These are phyloP conservation scores for Neurospora sp. DNA, from an alignment of 495 filamentous ascomycete species.

Conservation along the genomic window DNA sequence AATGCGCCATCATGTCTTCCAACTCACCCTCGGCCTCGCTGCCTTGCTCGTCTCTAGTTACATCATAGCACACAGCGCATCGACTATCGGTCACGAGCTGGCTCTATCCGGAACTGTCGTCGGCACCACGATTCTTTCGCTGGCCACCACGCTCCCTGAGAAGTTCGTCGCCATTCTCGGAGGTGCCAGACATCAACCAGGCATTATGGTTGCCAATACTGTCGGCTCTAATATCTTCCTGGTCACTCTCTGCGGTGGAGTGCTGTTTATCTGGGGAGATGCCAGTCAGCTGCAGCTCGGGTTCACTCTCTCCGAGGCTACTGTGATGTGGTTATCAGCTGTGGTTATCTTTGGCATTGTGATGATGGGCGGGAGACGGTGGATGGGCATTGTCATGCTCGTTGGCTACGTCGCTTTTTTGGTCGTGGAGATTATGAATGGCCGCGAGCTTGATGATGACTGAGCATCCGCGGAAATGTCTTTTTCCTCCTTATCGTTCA, in stretches of 20 bases:
- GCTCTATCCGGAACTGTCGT: constrained; percentile 37
- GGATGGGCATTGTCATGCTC: constrained; percentile 29
- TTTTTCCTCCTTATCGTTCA: neutral
- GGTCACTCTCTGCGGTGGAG: constrained; percentile 40
- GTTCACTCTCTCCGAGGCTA: constrained; percentile 26
- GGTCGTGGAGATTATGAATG: constrained; percentile 27
- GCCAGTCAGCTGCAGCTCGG: constrained; percentile 9
- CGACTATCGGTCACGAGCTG: constrained; percentile 27
- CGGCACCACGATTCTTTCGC: constrained; percentile 43
- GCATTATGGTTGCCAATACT: constrained; percentile 44
- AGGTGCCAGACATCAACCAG: constrained; percentile 33
- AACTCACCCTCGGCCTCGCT: constrained; percentile 39
- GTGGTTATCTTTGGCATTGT: constrained; percentile 21
- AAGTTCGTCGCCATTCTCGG: constrained; percentile 43
- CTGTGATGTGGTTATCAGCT: constrained; percentile 26
- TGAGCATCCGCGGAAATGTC: neutral
- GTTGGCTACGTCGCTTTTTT: constrained; percentile 31
- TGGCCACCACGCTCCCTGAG: constrained; percentile 49
- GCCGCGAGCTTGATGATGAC: constrained; percentile 11
- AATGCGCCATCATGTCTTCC: constrained; percentile 29
- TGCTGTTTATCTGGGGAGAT: constrained; percentile 26
- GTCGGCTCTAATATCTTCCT: constrained; percentile 49
- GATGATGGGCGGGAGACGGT: constrained; percentile 21
- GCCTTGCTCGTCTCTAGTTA: constrained; percentile 40
- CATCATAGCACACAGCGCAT: constrained; percentile 35